Percentiles rank a stretch among this genome's conserved stretches.
These are phyloP conservation scores for Eleusine indica DNA, from an alignment of 176 grass and related monocot genomes.

Conservation along the genomic window DNA sequence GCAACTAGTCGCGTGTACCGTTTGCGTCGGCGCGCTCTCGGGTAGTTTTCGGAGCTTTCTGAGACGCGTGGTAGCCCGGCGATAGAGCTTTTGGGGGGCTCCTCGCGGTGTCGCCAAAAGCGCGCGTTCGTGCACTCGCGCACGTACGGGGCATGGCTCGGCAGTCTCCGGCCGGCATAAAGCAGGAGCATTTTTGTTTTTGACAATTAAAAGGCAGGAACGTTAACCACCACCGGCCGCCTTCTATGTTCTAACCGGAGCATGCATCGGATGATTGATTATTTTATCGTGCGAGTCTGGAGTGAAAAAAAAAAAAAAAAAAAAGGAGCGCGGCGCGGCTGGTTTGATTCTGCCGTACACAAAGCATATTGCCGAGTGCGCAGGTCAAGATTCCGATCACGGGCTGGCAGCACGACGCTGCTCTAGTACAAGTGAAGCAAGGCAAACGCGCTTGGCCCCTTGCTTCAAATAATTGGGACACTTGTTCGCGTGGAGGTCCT, in stretches of 20 bases:
- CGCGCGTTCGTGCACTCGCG: background rate
- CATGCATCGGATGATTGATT: background rate
- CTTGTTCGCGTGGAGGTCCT: conserved; percentile 12
- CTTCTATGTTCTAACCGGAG: background rate
- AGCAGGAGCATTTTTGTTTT: too few relatives aligned
- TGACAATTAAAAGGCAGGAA: too few relatives aligned
- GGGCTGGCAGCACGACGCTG: background rate
- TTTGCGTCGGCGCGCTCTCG: conserved; percentile 27
- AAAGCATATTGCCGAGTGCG: background rate
- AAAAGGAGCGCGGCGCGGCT: background rate
- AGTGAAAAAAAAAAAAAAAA: background rate
- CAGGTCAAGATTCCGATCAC: conserved; percentile 31
- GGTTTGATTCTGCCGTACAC: background rate
- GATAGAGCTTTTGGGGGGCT: background rate
- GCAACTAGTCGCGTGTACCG: conserved; percentile 4
- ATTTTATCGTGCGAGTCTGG: background rate
- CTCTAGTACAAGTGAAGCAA: background rate
- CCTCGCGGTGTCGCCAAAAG: background rate
- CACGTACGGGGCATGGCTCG: background rate
- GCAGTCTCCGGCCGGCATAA: background rate
- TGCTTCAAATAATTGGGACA: background rate
- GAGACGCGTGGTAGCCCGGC: too few relatives aligned
- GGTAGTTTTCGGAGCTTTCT: background rate
- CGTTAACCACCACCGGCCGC: background rate
- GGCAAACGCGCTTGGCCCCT: background rate